Conservation (phyloP, 495 filamentous ascomycete species). For the Podospora didyma region DNA sequence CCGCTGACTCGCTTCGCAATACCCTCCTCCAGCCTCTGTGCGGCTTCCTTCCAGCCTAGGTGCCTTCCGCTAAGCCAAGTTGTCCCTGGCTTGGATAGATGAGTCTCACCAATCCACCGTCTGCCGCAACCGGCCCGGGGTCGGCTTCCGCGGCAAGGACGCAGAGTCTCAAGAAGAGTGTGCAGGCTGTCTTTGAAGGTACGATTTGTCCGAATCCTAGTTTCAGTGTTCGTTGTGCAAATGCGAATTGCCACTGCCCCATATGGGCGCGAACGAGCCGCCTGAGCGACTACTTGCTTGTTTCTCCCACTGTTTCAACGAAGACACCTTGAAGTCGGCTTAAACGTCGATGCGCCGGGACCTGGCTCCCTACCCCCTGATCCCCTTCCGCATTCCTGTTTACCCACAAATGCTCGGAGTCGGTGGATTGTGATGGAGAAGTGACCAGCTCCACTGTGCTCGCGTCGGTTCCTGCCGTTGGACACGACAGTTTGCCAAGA, state of each 20-base stretch:
- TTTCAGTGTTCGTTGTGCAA: too few relatives aligned
- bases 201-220: conserved; percentile 21
- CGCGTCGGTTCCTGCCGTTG: conserved; percentile 4
- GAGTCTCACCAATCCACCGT: conserved; percentile 44
- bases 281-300: background rate
- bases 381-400: background rate
- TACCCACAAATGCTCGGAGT: conserved; percentile 9
- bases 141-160: conserved; percentile 37
- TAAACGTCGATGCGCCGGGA: background rate
- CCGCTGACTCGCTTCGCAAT: background rate
- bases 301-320: too few relatives aligned
- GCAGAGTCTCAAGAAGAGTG: conserved; percentile 64
- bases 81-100: conserved; percentile 16
- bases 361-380: background rate
- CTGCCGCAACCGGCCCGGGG: conserved; percentile 40
- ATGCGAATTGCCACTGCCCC: too few relatives aligned
- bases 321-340: background rate
- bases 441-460: conserved; percentile 12
- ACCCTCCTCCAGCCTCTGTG: background rate
- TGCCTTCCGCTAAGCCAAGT: background rate
- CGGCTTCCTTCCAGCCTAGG: too few relatives aligned
- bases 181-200: conserved; percentile 80
- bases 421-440: conserved; percentile 8
- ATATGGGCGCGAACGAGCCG: too few relatives aligned
- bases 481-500: conserved; percentile 16